Evolutionary conservation across 2,329 filamentous ascomycete species (phyloP), one percentile per base, ranked within the genome.

Genomic region (Bipolaris zeicola): DNA sequence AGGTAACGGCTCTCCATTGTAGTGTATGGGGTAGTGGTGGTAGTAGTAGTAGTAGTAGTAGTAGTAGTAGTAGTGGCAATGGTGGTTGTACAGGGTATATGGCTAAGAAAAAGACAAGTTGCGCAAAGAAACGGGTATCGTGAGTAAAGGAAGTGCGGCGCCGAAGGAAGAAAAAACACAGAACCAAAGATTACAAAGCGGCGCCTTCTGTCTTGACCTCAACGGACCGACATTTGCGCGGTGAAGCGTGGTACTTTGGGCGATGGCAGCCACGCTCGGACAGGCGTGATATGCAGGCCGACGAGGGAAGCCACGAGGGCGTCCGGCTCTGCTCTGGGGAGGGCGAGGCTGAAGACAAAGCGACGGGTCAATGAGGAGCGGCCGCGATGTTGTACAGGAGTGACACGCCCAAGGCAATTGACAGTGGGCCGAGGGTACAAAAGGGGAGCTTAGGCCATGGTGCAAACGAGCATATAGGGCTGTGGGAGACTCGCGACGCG

Each of bases 371-470:
- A 65, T 60, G 65, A 62, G 58, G 60, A 61, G 63, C 59, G 50
- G 22, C 10, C 46, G 67, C 66, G 66, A 69, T 68, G 73, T 75
- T 72, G 68, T 75, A 76, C 74, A 75, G 72, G 67, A 69, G 66
- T 72, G 61, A 65, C 69, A 72, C 63, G 63, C 63, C 61, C 62
- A 64, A 63, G 53, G 60, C 58, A 60, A 62, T 62, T 55, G 61
- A 58, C 59, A 57, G 61, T 45, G 51, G 45, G 48, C 54, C 37
- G 34, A 58, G 59, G 59, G 51, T 63, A 58, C 53, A 44, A 47
- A 51, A 47, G 57, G 43, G 52, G 55, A 54, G 60, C 65, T 72
- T 64, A 74, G 65, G 69, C 66, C 71, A 70, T 70, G 63, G 64
- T 47, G 34, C 52, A 56, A 49, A 37, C 33, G 52, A 43, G 48